Conservation (phyloP, 1,284 basidiomycete species). For the Cystobasidiaceae sp. region DNA sequence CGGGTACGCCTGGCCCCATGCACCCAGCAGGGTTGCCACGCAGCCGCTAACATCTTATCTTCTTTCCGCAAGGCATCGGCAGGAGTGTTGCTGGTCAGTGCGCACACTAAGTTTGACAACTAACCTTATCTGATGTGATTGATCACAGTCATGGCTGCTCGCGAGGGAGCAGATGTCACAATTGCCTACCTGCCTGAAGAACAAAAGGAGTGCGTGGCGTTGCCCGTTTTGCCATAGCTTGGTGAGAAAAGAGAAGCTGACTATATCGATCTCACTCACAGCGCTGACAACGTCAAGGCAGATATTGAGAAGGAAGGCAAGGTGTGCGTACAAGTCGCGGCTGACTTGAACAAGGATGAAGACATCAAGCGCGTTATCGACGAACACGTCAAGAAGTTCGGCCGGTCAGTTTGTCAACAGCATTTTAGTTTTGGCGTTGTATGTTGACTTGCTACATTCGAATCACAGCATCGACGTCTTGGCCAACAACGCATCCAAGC, state of each 20-base stretch:
- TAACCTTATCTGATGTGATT: background rate
- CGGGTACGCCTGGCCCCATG: conserved; percentile 41
- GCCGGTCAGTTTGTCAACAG: conserved; percentile 43
- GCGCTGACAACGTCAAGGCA: conserved; percentile 52
- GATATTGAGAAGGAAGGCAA: conserved; percentile 51
- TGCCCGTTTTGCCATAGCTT: too few relatives aligned
- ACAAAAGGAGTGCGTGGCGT: conserved; percentile 53
- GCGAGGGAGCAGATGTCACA: conserved; percentile 62
- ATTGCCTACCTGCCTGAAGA: conserved; percentile 61
- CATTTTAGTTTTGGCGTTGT: background rate
- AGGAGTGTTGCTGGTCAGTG: background rate
- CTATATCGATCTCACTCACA: background rate
- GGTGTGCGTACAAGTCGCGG: conserved; percentile 52
- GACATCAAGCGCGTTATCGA: conserved; percentile 52
- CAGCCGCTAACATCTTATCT: too few relatives aligned
- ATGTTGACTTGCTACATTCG: background rate
- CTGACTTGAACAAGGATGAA: conserved; percentile 51
- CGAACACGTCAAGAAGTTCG: conserved; percentile 54
- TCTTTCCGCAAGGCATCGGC: conserved; percentile 1
- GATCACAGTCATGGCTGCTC: conserved; percentile 54
- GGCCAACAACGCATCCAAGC: conserved; percentile 63
- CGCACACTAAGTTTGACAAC: background rate
- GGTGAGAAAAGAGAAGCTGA: too few relatives aligned
- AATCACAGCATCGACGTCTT: conserved; percentile 51
- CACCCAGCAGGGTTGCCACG: background rate